A percentile compares a stretch with the other conserved stretches of the same genome.
These are phyloP conservation scores for Boletus rufocinnamomeus DNA, from an alignment of 768 basidiomycete species.

Conservation along the genomic window DNA sequence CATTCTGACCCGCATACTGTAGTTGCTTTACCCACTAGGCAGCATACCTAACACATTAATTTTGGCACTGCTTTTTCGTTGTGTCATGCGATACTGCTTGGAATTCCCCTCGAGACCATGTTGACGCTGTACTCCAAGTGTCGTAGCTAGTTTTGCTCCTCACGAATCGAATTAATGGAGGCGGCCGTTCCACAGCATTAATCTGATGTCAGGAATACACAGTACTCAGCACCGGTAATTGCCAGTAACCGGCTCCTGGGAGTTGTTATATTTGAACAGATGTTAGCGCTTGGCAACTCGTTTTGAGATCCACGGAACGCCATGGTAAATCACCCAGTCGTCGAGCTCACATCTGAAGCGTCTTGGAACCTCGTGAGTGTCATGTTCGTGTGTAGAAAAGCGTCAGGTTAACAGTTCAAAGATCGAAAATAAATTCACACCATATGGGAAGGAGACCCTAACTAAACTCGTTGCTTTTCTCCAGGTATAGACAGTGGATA, in stretches of 20 bases:
- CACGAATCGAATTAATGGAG: conserved; percentile 13
- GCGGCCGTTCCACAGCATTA: not conserved
- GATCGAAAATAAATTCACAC: conserved; percentile 93
- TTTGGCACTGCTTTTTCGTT: conserved; percentile 11
- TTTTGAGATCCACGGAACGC: not conserved
- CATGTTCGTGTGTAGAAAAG: not conserved
- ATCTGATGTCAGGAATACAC: not conserved
- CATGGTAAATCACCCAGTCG: conserved; percentile 71
- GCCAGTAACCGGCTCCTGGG: conserved; percentile 12
- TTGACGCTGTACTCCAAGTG: conserved; percentile 12
- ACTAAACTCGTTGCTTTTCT: conserved; percentile 83
- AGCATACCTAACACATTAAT: conserved; percentile 33
- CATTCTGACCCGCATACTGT: conserved; percentile 22
- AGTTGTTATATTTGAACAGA: not conserved
- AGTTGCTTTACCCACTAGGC: conserved; percentile 30
- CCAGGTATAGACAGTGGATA: conserved; percentile 51
- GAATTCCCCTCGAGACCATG: not conserved
- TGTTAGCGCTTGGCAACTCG: not conserved
- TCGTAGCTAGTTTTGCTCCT: conserved; percentile 6
- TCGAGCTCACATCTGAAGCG: conserved; percentile 76
- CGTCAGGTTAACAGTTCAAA: conserved; percentile 31
- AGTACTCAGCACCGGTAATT: conserved; percentile 2
- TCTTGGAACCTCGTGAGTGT: conserved; percentile 82
- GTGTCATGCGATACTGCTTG: conserved; percentile 2
- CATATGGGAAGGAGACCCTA: conserved; percentile 84